Conservation (phyloP, 768 basidiomycete genomes). For the Trametes gibbosa region DNA sequence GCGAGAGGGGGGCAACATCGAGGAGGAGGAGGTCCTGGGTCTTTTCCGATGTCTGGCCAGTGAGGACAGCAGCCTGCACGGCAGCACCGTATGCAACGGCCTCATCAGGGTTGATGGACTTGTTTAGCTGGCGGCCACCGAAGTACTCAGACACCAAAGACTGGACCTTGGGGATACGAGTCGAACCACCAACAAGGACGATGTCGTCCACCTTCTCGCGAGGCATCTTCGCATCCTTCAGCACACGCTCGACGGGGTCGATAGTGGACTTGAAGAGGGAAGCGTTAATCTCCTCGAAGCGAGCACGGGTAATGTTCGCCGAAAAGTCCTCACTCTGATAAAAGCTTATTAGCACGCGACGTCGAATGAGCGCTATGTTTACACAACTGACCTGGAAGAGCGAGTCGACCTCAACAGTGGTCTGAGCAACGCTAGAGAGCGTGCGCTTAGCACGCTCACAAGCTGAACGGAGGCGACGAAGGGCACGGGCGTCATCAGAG, state of each 20-base stretch:
- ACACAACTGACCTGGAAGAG: constrained; percentile 73
- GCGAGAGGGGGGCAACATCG: constrained; percentile 96
- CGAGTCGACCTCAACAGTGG: constrained; percentile 99
- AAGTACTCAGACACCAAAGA: constrained; percentile 98
- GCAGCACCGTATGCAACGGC: constrained; percentile 99
- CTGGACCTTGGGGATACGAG: constrained; percentile 99
- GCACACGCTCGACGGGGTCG: constrained; percentile 97
- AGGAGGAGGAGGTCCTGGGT: constrained; percentile 97
- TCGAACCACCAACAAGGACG: constrained; percentile 99
- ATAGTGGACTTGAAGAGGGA: constrained; percentile 93
- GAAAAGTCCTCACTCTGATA: constrained; percentile 97
- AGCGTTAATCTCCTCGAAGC: constrained; percentile 99
- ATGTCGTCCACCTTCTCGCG: constrained; percentile 98
- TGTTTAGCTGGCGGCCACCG: constrained; percentile 96
- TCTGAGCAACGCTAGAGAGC: constrained; percentile 96
- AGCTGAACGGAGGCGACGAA: constrained; percentile 92
- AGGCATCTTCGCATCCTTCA: constrained; percentile 98
- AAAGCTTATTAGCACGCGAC: not conserved
- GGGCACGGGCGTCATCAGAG: constrained; percentile 94
- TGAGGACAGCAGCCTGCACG: constrained; percentile 98
- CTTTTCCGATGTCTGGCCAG: constrained; percentile 98
- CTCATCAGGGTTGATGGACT: constrained; percentile 99
- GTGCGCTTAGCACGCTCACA: constrained; percentile 99
- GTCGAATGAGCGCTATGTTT: not conserved
- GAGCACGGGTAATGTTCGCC: constrained; percentile 97